Base-by-base conservation (phyloP, 176 grass and related monocot species). In the Musa beccarii region DNA sequence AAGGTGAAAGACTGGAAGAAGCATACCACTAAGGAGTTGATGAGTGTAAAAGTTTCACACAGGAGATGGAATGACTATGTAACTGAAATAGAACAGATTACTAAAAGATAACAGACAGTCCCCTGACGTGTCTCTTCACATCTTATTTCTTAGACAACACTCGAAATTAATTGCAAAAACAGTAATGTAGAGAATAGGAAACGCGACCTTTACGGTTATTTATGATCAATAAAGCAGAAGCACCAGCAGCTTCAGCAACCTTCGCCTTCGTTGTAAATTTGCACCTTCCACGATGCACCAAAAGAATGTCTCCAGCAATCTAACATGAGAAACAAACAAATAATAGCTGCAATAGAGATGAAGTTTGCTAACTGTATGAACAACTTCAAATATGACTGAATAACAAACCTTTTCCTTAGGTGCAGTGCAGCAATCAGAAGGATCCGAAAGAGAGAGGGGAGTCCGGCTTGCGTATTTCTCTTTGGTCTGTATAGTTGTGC, bases 211-310 rank as follows among this genome's bases (percentile, higher is more conserved):
- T 91, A 25, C 52, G 73, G 57, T 87, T 78, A 75, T 97, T 97
- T 72, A 97, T 81, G 76, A 97, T 90, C 81, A 97, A 80, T 78
- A 97, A 90, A 43, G 87, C 88, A 81, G 90, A 97, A 84, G 93
- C 93, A 77, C 93, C 90, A 82, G 93, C 86, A 63, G 84, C 78
- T 87, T 93, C 84, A 3, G 88, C 93, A 75, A 79, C 59, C 80
- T 81, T 97, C 19, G 93, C 88, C 79, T 97, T 97, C 49, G 25
- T 75, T 71, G 93, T 97, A 78, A 97, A 97, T 69, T 80, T 97
- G 83, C 93, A 97, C 1, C 67, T 29, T 66, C 93, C 93, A 65
- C 93, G 81, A 75, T 97, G 79, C 75, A 97, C 90, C 74, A 97
- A 79, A 63, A 97, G 67, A 59, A 97, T 84, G 78, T 90, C 88